phyloP scores from a whole-genome alignment of 2,329 filamentous ascomycete species.

The Apiospora pterosperma region DNA sequence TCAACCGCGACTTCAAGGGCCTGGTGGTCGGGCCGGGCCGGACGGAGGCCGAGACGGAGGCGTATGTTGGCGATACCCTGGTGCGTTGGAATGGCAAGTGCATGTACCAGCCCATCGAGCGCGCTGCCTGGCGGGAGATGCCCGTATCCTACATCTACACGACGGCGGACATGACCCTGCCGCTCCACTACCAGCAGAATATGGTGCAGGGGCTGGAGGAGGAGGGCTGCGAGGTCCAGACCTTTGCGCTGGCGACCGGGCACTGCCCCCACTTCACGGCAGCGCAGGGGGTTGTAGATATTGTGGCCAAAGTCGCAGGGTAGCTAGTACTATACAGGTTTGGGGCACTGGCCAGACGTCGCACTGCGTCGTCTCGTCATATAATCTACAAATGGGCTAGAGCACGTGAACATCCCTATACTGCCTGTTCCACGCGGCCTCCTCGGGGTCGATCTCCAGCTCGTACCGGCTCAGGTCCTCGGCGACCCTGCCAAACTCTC shows the following conservation, averaged over 20 bases:
- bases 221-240: conserved; percentile 11
- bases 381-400: no score
- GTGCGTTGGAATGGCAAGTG: conserved; percentile 14
- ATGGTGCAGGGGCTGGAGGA: conserved; percentile 11
- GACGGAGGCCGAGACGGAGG: conserved; percentile 9
- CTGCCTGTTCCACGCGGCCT: neutral
- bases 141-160: conserved; percentile 13
- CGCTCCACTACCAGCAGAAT: conserved; percentile 11
- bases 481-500: neutral
- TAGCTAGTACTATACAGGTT: no score
- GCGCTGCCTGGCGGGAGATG: conserved; percentile 11
- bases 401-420: neutral
- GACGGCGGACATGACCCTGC: conserved; percentile 8
- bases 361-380: no score
- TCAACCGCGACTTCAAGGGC: conserved; percentile 9
- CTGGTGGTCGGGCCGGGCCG: conserved; percentile 5
- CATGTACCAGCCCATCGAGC: conserved; percentile 10
- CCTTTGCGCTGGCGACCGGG: conserved; percentile 10
- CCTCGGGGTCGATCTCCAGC: neutral
- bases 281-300: conserved; percentile 9
- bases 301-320: conserved; percentile 1
- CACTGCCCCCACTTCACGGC: conserved; percentile 15
- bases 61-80: neutral
- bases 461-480: neutral
- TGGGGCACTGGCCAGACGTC: no score